Conservation (phyloP, 1,284 basidiomycete genomes). For the Phlebopus sp. region DNA sequence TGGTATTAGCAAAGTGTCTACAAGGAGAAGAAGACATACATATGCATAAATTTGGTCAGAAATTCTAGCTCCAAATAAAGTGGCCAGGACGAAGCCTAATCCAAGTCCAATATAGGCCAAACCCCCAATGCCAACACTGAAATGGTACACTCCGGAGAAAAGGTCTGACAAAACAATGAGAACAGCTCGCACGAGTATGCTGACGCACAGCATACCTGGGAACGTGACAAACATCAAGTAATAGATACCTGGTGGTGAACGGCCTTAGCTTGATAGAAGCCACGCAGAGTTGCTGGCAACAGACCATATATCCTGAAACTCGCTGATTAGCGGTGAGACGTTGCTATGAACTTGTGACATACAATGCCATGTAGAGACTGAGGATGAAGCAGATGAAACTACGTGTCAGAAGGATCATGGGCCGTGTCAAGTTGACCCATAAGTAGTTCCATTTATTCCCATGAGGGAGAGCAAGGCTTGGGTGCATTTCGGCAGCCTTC, state of each 20-base stretch:
- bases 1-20: neutral
- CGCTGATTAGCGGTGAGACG: neutral
- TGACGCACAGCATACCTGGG: conserved; percentile 18
- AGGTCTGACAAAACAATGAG: conserved; percentile 33
- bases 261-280: conserved; percentile 14
- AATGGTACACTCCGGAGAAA: conserved; percentile 50
- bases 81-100: conserved; percentile 51
- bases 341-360: conserved; percentile 12
- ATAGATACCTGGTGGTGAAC: conserved; percentile 30
- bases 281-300: conserved; percentile 9
- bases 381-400: conserved; percentile 43
- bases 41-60: conserved; percentile 50
- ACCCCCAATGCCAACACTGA: conserved; percentile 51
- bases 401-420: conserved; percentile 34
- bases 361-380: conserved; percentile 41
- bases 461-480: neutral
- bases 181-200: conserved; percentile 7
- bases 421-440: conserved; percentile 36
- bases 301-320: conserved; percentile 31
- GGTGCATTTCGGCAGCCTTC: conserved; percentile 1
- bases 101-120: conserved; percentile 60
- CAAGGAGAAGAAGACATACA: conserved; percentile 33
- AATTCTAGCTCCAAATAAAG: conserved; percentile 46
- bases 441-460: conserved; percentile 22
- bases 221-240: conserved; percentile 71